These are phyloP conservation scores for Schwanniomyces yamadae DNA, from an alignment of 805 yeast species.

Conservation along the genomic window DNA sequence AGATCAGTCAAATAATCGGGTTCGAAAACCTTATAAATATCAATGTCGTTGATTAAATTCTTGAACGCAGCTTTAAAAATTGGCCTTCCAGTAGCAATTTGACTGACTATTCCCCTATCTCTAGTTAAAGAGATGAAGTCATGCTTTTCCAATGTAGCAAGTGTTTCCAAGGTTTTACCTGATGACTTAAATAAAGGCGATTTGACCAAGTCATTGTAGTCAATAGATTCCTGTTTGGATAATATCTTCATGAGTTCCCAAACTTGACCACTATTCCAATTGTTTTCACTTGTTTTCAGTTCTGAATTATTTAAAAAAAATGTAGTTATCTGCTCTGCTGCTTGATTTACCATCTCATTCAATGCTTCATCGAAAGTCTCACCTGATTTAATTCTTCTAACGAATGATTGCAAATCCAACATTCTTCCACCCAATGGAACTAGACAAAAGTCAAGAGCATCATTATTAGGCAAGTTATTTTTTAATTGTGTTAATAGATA, in stretches of 20 bases:
- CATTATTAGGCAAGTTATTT: constrained; percentile 23
- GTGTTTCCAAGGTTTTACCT: constrained; percentile 42
- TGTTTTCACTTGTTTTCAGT: constrained; percentile 31
- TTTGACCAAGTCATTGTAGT: constrained; percentile 51
- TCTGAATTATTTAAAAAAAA: constrained; percentile 50
- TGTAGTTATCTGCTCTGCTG: constrained; percentile 85
- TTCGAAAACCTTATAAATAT: constrained; percentile 61
- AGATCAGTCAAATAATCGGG: constrained; percentile 54
- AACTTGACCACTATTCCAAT: constrained; percentile 76
- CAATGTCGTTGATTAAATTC: constrained; percentile 56
- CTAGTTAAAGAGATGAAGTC: constrained; percentile 73
- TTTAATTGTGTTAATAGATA: constrained; percentile 62
- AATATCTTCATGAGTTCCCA: constrained; percentile 78
- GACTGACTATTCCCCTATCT: constrained; percentile 70
- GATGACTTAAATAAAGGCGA: constrained; percentile 62
- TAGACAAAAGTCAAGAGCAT: constrained; percentile 53
- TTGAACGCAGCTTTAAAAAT: constrained; percentile 77
- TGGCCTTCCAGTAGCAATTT: constrained; percentile 80
- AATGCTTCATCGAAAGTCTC: constrained; percentile 78
- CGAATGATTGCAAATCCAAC: constrained; percentile 88
- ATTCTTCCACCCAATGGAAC: constrained; percentile 91
- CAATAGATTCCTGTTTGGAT: constrained; percentile 46
- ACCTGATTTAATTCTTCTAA: constrained; percentile 84
- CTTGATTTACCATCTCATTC: constrained; percentile 75
- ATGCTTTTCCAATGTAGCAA: constrained; percentile 72